Base-by-base conservation (phyloP, 106 monocot species). In the Allium fistulosum region DNA sequence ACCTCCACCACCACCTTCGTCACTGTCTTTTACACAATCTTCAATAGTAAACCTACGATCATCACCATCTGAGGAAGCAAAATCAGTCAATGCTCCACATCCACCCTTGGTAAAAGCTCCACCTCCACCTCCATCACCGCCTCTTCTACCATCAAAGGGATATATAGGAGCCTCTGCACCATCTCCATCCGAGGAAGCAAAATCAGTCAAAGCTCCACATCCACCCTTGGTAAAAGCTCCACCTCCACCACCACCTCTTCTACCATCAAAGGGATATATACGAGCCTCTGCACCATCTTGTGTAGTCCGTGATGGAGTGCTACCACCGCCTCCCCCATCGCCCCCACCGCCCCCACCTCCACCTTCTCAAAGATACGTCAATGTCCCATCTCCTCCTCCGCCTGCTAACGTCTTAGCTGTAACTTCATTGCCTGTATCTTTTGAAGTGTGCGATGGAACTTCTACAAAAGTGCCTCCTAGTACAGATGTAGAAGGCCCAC, bases 1-100 rank as follows among this genome's bases (percentile, higher is more conserved):
- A 51, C 67, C 53, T 18, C 53, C 65, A 53, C 61, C 76, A 48
- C 62, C 76, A 58, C 67, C 80, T 26, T 62, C 37, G 8, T 37
- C 14, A 26, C 62, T 27, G 12, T 62, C 62, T 45, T 62, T 22
- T 26, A 62, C 11, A 37, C 7, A 26, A 62, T 62, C 11, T 37
- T 26, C 10, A 62, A 14, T 6, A 37, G 26, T 45, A 37, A n/a
- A 2, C 6, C 62, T 12, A 12, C 62, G 22, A 28, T 62, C 62
- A 27, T 9, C 62, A 9, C 62, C 11, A 55, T 55, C 15, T 8
- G 6, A 12, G 15, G 53, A 55, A 55, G 53, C 62, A 62, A 7
- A 27, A 62, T 26, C 62, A 46, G 9, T 7, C 27, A 14, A 27
- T 26, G 26, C 47, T 48, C 14, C 27, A 48, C 51, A 4, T 58